Evolutionary conservation across 2,329 filamentous ascomycete species (phyloP).

Genomic region (Periconia digitata): DNA sequence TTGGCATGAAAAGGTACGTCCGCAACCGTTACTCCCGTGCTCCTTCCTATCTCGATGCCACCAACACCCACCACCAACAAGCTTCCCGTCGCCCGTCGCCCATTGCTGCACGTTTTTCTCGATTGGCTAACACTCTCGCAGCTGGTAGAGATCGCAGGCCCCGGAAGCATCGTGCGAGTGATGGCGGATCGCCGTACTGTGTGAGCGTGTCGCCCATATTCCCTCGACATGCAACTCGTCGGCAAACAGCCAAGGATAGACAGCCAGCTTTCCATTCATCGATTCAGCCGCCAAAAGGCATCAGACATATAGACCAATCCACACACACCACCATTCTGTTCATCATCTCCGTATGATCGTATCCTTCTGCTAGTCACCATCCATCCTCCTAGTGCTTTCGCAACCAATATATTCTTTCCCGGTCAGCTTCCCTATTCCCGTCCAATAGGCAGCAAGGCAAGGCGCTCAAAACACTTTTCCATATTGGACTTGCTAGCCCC

Average conservation of each 20-base stretch:
- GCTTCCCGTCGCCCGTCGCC: not conserved
- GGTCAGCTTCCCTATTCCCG: too few species aligned
- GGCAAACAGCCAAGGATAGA: too few species aligned
- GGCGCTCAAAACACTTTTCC: not conserved
- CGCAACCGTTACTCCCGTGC: not conserved
- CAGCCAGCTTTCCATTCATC: not conserved
- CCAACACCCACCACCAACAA: not conserved
- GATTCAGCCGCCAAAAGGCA: not conserved
- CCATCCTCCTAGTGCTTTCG: not conserved
- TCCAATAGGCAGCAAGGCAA: too few species aligned
- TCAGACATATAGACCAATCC: not conserved
- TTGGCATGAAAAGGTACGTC: constrained; percentile 86
- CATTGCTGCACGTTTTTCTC: not conserved
- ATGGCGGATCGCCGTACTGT: constrained; percentile 97
- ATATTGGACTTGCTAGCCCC: not conserved
- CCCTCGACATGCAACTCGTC: too few species aligned
- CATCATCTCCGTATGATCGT: not conserved
- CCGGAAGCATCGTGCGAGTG: constrained; percentile 84
- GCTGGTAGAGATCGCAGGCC: constrained; percentile 88
- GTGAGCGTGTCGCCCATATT: constrained; percentile 44
- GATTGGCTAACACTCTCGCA: constrained; percentile 25
- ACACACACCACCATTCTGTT: not conserved
- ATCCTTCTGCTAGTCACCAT: not conserved
- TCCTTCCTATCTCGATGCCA: constrained; percentile 4
- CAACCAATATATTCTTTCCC: not conserved